phyloP scores from a whole-genome alignment of 1,284 basidiomycete genomes.

The Xerocomus nothofagi region DNA sequence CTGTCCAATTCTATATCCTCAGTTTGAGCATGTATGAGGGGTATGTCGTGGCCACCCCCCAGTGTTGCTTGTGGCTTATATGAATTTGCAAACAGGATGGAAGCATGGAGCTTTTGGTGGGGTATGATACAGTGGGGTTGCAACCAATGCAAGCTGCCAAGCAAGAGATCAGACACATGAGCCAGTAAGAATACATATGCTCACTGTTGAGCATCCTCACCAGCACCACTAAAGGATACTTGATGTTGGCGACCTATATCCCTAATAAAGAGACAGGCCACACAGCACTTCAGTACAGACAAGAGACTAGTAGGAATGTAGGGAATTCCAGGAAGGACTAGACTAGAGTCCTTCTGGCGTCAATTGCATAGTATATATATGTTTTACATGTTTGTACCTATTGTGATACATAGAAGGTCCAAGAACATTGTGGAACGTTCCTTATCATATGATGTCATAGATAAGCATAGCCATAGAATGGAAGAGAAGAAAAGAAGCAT shows the following conservation, averaged over 20 bases:
- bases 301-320: too few relatives aligned
- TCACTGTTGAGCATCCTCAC: constrained; percentile 19
- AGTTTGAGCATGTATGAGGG: constrained; percentile 9
- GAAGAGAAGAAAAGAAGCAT: too few relatives aligned
- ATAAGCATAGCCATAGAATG: too few relatives aligned
- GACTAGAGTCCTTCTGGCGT: too few relatives aligned
- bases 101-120: constrained; percentile 34
- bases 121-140: constrained; percentile 32
- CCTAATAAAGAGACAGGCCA: too few relatives aligned
- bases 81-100: constrained; percentile 26
- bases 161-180: neutral
- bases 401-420: too few relatives aligned
- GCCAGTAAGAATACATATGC: neutral
- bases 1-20: constrained; percentile 4
- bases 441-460: too few relatives aligned
- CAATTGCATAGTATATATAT: too few relatives aligned
- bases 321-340: too few relatives aligned
- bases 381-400: too few relatives aligned
- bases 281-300: too few relatives aligned
- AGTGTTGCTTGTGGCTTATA: constrained; percentile 28
- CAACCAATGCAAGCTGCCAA: constrained; percentile 19
- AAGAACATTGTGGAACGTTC: too few relatives aligned
- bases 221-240: constrained; percentile 18
- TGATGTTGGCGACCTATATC: constrained; percentile 30
- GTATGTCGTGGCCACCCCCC: constrained; percentile 30